Conservation (phyloP, 1,139 yeast species). For the Geotrichum phurueaensis region DNA sequence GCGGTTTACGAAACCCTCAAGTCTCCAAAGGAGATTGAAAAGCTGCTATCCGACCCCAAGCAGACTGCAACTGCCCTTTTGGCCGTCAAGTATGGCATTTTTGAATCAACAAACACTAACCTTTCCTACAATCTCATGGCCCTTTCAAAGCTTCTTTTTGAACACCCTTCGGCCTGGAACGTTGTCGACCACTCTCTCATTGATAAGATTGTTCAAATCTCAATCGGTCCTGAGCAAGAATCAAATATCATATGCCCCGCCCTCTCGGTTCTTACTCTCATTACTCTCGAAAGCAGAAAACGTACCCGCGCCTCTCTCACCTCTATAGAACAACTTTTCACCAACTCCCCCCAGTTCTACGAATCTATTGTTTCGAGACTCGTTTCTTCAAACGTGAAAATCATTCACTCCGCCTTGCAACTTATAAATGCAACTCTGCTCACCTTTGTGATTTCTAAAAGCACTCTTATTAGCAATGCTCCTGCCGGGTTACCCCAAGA, state of each 20-base stretch:
- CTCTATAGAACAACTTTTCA: constrained; percentile 22
- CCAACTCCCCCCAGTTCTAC: constrained; percentile 21
- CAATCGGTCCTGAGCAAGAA: constrained; percentile 23
- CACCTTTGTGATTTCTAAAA: constrained; percentile 23
- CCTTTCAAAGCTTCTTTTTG: constrained; percentile 25
- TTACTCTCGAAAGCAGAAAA: constrained; percentile 26
- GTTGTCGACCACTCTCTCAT: constrained; percentile 28
- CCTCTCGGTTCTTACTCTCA: constrained; percentile 26
- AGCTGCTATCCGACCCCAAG: constrained; percentile 28
- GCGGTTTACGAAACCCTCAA: constrained; percentile 26
- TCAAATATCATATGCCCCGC: constrained; percentile 29
- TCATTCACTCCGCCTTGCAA: constrained; percentile 27
- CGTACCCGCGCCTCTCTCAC: constrained; percentile 23
- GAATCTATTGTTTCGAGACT: constrained; percentile 25
- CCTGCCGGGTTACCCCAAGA: not conserved
- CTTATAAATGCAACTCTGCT: constrained; percentile 25
- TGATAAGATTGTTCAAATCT: constrained; percentile 22
- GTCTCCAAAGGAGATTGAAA: constrained; percentile 25
- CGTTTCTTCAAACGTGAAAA: constrained; percentile 23
- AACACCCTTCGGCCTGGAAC: constrained; percentile 28
- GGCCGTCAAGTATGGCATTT: constrained; percentile 30
- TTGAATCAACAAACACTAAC: constrained; percentile 25
- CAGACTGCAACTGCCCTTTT: constrained; percentile 30
- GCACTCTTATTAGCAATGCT: not conserved
- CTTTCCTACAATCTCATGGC: constrained; percentile 27